Base-by-base conservation (phyloP, 257 asterid genomes). In the Misopates orontium region DNA sequence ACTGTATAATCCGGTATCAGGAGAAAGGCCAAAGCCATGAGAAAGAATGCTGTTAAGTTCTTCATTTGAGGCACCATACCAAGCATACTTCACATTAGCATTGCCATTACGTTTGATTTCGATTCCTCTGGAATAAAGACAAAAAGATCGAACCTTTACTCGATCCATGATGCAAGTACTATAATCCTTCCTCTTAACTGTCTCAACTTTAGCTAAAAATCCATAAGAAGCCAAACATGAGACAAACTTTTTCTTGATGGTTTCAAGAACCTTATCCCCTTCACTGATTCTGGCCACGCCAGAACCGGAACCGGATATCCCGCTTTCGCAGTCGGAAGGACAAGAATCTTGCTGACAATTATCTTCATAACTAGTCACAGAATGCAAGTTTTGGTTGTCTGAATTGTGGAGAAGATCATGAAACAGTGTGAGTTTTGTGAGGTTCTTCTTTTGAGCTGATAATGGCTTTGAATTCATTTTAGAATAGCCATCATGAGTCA, bases 311-410 rank as follows among this genome's bases (percentile, higher is more conserved):
- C 80, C 77, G 24, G 89, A 73, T 48, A 81, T 22, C 61, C 70
- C 81, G 24, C 86, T 80, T 61, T 80, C 83, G 70, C 81, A 78
- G 48, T 83, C 86, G 28, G 86, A 80, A 50, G 80, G 83, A 65
- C 67, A 70, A 59, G 28, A 36, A 58, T 17, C 44, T 24, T 55
- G 39, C 41, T 22, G 59, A 53, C 12, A 23, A 4, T 53, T 8
- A 3, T 55, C 42, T 56, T 56, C 44, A 9, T 13, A 16, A 28
- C 22, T 57, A 18, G 45, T 28, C 1, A 8, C 53, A 1, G 77
- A 42, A 49, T 52, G 4, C 32, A 15, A 22, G 13, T 39, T 56
- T 20, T 11, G 32, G n/a, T 71, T 16, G 10, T 23, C 20, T 0
- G 67, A 42, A 41, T 17, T 17, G 7, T 61, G 64, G 10, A 70